Conservation (phyloP, 2,329 filamentous ascomycete species). For the Myriosclerotinia curreyana region DNA sequence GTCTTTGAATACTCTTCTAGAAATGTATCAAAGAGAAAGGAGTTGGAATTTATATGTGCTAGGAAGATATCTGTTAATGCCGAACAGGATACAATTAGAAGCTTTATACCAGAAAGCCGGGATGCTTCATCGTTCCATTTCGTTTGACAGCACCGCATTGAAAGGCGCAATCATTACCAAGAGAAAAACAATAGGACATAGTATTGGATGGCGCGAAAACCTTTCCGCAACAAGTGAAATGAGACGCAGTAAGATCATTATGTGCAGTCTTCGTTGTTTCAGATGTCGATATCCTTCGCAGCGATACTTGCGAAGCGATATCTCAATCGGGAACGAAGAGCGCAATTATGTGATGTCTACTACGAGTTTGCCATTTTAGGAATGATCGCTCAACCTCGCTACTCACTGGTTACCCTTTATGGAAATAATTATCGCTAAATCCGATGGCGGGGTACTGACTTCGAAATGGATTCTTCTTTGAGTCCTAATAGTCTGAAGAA, state of each 20-base stretch:
- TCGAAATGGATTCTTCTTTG: no score
- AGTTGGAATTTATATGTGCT: neutral
- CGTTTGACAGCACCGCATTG: no score
- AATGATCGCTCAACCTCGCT: neutral
- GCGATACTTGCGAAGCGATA: neutral
- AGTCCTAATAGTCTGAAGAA: no score
- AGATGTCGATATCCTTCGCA: neutral
- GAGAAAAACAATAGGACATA: neutral
- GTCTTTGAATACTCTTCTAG: neutral
- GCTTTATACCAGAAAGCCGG: neutral
- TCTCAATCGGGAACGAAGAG: neutral
- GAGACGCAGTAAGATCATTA: neutral
- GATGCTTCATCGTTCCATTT: neutral
- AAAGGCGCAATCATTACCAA: neutral
- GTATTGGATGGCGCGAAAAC: neutral
- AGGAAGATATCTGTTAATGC: no score
- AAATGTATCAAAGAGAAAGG: neutral
- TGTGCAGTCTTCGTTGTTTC: neutral
- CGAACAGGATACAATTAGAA: neutral
- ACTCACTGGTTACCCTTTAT: slow-evolving; percentile 1
- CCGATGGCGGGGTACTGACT: neutral
- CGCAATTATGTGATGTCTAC: neutral
- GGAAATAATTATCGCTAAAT: neutral
- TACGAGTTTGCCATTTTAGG: neutral
- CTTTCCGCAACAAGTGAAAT: neutral